Base-by-base conservation (phyloP, 352 stramenopile genomes). In the Phytophthora constricta region DNA sequence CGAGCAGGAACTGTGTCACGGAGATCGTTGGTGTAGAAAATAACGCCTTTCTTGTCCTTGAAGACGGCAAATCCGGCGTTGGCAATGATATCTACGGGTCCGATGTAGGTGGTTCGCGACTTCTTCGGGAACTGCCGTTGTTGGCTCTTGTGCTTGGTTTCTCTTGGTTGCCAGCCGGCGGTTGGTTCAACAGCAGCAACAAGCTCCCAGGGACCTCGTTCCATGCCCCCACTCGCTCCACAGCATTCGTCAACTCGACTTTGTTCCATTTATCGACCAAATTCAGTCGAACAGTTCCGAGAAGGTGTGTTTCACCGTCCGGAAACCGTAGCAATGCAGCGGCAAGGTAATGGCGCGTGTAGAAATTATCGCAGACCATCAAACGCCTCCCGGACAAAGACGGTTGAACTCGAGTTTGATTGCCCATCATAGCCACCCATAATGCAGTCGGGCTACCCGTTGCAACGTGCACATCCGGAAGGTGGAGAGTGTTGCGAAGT, bases 21-120 rank as follows among this genome's bases (percentile, higher is more conserved):
- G 1, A 65, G 19, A 16, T 65, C 57, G 8, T 65, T 65, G 4
- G 8, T 39, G 14, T 65, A 65, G 19, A 65, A 65, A 4, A 58
- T 25, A 3, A 59, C 58, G 48, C 9, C 25, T 58, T 65, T 1
- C n/a, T 37, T 27, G 26, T 65, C 57, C 17, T 58, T 50, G 22
- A 47, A 52, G 2, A 58, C 34, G 10, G 52, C 20, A 16, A 26
- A 62, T 19, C 45, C 31, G 5, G 55, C 20, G n/a, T 28, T 26
- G 26, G 11, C 1, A 11, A 8, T 10, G 1, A 4, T 23, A 10
- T 4, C 17, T 31, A 47, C 37, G 16, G 33, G 4, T 19, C 3
- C 9, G 2, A 37, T 37, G 31, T 37, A 37, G 5, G 31, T 37
- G 5, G 31, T 13, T 37, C 31, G 5, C 5, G 31, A 37, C 11